phyloP scores from a whole-genome alignment of 2,329 filamentous ascomycete species.

The Alternaria infectoria region DNA sequence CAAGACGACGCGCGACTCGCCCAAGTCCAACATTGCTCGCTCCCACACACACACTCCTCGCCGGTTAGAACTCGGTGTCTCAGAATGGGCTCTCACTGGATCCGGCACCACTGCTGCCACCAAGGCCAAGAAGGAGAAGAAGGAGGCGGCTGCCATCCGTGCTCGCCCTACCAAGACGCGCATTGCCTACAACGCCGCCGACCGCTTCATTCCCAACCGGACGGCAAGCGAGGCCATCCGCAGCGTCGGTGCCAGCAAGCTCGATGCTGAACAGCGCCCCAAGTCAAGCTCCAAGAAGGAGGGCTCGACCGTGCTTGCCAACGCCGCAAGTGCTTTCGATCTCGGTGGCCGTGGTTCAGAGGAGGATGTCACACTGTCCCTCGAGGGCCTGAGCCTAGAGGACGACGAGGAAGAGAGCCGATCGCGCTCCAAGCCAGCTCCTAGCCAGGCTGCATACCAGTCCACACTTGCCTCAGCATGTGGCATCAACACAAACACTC shows the following conservation, averaged over 20 bases:
- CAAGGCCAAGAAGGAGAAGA: constrained; percentile 47
- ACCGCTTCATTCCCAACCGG: constrained; percentile 96
- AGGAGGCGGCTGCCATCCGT: constrained; percentile 38
- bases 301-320: constrained; percentile 76
- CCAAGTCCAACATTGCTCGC: constrained; percentile 94
- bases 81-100: constrained; percentile 88
- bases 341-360: constrained; percentile 66
- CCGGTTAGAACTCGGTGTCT: constrained; percentile 88
- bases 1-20: constrained; percentile 77
- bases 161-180: constrained; percentile 46
- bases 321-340: constrained; percentile 71
- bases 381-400: constrained; percentile 80
- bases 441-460: constrained; percentile 89
- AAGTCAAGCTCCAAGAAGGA: constrained; percentile 74
- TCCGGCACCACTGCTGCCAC: constrained; percentile 64
- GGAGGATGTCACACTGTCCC: constrained; percentile 75
- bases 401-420: constrained; percentile 68
- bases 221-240: constrained; percentile 86
- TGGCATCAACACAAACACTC: constrained; percentile 89
- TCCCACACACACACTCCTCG: constrained; percentile 71
- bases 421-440: constrained; percentile 78
- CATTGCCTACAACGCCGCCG: constrained; percentile 70
- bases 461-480: constrained; percentile 89
- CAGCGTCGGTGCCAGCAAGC: constrained; percentile 82
- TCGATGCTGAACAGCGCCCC: constrained; percentile 65